These are phyloP conservation scores for Pythium grandisporangium DNA, from an alignment of 352 stramenopile species.

Conservation along the genomic window DNA sequence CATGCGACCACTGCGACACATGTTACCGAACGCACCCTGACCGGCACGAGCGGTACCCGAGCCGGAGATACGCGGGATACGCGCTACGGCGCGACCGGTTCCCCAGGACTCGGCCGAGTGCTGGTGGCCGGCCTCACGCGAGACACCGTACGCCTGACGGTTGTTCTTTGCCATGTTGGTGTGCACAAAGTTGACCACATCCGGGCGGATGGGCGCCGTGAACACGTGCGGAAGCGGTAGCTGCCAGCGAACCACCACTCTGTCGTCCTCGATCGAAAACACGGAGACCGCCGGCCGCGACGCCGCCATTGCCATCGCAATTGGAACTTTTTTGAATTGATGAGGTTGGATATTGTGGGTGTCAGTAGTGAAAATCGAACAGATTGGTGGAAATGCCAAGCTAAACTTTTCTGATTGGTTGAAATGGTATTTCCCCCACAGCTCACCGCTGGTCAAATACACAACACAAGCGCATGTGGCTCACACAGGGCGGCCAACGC, in stretches of 20 bases:
- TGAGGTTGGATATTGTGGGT: neutral
- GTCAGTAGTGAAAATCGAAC: neutral
- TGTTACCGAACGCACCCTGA: slow-evolving; percentile 99
- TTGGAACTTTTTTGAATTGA: too few relatives aligned
- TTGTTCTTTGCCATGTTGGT: slow-evolving; percentile 99
- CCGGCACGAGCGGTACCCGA: slow-evolving; percentile 96
- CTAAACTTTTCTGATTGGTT: slow-evolving; percentile 4
- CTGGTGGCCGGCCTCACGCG: slow-evolving; percentile 93
- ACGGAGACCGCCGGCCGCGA: slow-evolving; percentile 94
- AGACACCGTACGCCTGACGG: slow-evolving; percentile 98
- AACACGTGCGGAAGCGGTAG: slow-evolving; percentile 93
- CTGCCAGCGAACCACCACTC: slow-evolving; percentile 79
- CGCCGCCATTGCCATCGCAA: too few relatives aligned
- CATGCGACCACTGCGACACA: slow-evolving; percentile 97
- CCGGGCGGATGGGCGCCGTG: slow-evolving; percentile 96
- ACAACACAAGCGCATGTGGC: neutral
- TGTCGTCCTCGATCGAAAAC: slow-evolving; percentile 81
- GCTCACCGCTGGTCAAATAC: slow-evolving; percentile 10
- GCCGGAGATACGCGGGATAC: slow-evolving; percentile 98
- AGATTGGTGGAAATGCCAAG: slow-evolving; percentile 7
- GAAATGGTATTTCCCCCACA: neutral
- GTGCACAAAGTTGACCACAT: slow-evolving; percentile 99
- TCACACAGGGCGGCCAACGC: too few relatives aligned
- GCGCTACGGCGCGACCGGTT: slow-evolving; percentile 97
- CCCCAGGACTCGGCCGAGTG: slow-evolving; percentile 98